Conservation (phyloP, 768 basidiomycete species). For the Hericium coralloides region DNA sequence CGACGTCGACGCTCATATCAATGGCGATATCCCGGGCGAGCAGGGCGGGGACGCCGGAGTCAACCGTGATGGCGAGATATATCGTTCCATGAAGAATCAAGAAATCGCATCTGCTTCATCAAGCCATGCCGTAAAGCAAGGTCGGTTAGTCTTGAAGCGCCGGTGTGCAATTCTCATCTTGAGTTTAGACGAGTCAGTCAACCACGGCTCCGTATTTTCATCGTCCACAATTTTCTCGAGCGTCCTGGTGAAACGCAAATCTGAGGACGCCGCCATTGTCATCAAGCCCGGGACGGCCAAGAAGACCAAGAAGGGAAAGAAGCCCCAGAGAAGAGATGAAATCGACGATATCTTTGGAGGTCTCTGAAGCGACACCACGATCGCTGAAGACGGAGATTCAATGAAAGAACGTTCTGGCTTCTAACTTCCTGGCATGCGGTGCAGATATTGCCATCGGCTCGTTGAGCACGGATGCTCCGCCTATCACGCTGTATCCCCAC, state of each 20-base stretch:
- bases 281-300: background rate
- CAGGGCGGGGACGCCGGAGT: too few relatives aligned
- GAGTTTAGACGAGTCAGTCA: too few relatives aligned
- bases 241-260: conserved; percentile 3
- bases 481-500: too few relatives aligned
- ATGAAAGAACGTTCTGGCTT: too few relatives aligned
- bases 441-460: too few relatives aligned
- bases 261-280: background rate
- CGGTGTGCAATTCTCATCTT: too few relatives aligned
- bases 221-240: background rate
- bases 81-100: too few relatives aligned
- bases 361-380: background rate
- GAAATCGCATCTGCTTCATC: background rate
- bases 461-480: too few relatives aligned
- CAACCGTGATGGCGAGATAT: too few relatives aligned
- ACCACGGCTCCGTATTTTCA: background rate
- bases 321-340: conserved; percentile 3
- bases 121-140: background rate
- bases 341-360: conserved; percentile 14
- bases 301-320: conserved; percentile 1
- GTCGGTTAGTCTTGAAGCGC: background rate
- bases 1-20: background rate
- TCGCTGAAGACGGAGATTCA: too few relatives aligned
- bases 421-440: too few relatives aligned
- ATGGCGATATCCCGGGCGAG: too few relatives aligned